Conservation (phyloP, 805 yeast genomes). For the Lipomyces mesembrius region DNA sequence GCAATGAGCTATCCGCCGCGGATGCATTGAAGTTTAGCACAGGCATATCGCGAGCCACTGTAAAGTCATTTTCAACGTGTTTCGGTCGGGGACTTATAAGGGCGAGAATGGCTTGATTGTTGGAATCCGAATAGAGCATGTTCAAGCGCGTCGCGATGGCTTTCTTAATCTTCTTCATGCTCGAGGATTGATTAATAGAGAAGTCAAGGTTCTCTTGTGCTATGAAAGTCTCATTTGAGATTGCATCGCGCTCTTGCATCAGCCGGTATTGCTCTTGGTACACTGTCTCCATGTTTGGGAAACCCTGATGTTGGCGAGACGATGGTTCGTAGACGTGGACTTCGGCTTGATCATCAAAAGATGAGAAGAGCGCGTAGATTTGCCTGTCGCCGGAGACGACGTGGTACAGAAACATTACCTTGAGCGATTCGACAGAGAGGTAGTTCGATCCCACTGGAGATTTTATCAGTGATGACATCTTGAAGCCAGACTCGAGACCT, state of each 20-base stretch:
- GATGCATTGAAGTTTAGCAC: slow-evolving; percentile 57
- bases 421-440: slow-evolving; percentile 47
- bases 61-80: slow-evolving; percentile 53
- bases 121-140: slow-evolving; percentile 17
- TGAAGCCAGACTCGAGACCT: slow-evolving; percentile 85
- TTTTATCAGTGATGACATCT: slow-evolving; percentile 44
- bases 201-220: slow-evolving; percentile 60
- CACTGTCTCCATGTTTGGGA: slow-evolving; percentile 59
- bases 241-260: slow-evolving; percentile 46
- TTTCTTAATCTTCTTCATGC: slow-evolving; percentile 59
- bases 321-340: slow-evolving; percentile 73
- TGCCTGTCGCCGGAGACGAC: slow-evolving; percentile 75
- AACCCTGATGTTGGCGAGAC: slow-evolving; percentile 60
- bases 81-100: slow-evolving; percentile 34
- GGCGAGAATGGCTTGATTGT: slow-evolving; percentile 28
- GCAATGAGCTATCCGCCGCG: slow-evolving; percentile 61
- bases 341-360: slow-evolving; percentile 56
- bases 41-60: slow-evolving; percentile 61
- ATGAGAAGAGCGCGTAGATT: slow-evolving; percentile 66
- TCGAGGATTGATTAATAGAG: slow-evolving; percentile 60
- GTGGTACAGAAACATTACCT: slow-evolving; percentile 67
- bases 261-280: slow-evolving; percentile 54
- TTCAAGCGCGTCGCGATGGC: slow-evolving; percentile 46
- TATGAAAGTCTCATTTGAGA: slow-evolving; percentile 49
- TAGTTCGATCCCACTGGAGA: slow-evolving; percentile 54